Evolutionary conservation across 2,329 filamentous ascomycete species (phyloP).

Genomic region (Lizonia empirigonia): DNA sequence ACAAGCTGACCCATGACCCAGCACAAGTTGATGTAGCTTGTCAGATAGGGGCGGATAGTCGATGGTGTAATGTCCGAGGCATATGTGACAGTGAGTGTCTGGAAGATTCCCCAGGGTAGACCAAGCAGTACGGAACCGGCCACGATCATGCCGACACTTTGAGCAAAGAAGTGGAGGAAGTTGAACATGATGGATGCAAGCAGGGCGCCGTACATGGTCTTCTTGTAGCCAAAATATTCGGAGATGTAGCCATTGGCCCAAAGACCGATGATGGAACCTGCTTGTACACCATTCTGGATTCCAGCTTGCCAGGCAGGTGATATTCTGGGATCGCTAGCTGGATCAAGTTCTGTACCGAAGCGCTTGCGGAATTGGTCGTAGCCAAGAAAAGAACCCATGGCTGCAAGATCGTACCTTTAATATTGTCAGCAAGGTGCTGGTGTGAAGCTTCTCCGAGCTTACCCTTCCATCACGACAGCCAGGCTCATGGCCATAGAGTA

Average conservation of each 20-base stretch:
- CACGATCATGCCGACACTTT: constrained; percentile 46
- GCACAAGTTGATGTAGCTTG: constrained; percentile 72
- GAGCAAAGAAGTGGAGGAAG: constrained; percentile 51
- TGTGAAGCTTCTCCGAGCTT: constrained; percentile 39
- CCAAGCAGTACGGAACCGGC: constrained; percentile 65
- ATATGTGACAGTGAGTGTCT: constrained; percentile 15
- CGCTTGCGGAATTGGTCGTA: constrained; percentile 49
- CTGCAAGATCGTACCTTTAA: constrained; percentile 63
- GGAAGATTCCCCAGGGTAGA: constrained; percentile 14
- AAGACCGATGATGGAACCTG: constrained; percentile 26
- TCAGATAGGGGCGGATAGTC: constrained; percentile 60
- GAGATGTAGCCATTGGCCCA: constrained; percentile 30
- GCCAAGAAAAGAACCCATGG: constrained; percentile 76
- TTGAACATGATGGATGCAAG: constrained; percentile 16
- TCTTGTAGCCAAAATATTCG: constrained; percentile 20
- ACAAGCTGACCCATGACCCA: constrained; percentile 71
- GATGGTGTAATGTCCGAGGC: constrained; percentile 65
- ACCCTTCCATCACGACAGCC: constrained; percentile 87
- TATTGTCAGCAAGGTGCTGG: neutral
- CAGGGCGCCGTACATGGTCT: constrained; percentile 20
- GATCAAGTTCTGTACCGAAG: constrained; percentile 41
- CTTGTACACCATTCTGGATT: constrained; percentile 20
- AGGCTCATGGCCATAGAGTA: constrained; percentile 84
- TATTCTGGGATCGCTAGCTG: constrained; percentile 15
- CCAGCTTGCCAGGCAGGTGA: constrained; percentile 24